Conservation (phyloP, 83 land plant species). For the Picea abies region DNA sequence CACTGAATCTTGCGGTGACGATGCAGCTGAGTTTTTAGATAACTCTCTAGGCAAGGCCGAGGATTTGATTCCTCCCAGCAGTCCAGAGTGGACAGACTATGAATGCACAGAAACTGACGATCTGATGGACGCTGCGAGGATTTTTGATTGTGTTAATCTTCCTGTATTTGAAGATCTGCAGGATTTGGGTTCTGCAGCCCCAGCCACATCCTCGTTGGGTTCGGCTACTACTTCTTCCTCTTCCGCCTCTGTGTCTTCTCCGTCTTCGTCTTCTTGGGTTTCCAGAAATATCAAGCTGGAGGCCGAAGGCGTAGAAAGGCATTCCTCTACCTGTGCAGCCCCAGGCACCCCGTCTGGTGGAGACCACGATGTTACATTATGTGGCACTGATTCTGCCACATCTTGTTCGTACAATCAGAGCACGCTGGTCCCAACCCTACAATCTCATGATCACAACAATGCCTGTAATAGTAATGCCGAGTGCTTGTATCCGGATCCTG, state of each 20-base stretch:
- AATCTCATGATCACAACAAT: neutral
- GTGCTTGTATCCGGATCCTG: neutral
- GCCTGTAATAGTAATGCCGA: neutral
- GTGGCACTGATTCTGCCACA: slow-evolving; percentile 6
- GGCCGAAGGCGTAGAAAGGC: neutral
- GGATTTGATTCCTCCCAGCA: slow-evolving; percentile 1
- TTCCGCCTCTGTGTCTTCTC: slow-evolving; percentile 14
- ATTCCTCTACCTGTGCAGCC: neutral
- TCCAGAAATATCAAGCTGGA: neutral
- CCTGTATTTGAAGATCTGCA: neutral
- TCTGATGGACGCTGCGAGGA: neutral
- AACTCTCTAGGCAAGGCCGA: neutral
- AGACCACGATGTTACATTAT: slow-evolving; percentile 2
- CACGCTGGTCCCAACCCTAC: neutral
- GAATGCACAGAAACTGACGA: slow-evolving; percentile 8
- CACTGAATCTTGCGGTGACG: too few relatives aligned
- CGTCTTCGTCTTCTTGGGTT: slow-evolving; percentile 14
- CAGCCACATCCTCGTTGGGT: neutral
- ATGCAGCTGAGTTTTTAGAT: too few relatives aligned
- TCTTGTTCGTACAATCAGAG: neutral
- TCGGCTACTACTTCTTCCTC: neutral
- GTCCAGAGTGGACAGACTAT: neutral
- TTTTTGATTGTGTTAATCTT: slow-evolving; percentile 16
- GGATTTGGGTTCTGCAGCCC: neutral
- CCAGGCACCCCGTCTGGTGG: neutral